Evolutionary conservation across 306 rosid genomes (phyloP), one percentile per base, ranked within the genome.

Genomic region (Trifolium fragiferum): DNA sequence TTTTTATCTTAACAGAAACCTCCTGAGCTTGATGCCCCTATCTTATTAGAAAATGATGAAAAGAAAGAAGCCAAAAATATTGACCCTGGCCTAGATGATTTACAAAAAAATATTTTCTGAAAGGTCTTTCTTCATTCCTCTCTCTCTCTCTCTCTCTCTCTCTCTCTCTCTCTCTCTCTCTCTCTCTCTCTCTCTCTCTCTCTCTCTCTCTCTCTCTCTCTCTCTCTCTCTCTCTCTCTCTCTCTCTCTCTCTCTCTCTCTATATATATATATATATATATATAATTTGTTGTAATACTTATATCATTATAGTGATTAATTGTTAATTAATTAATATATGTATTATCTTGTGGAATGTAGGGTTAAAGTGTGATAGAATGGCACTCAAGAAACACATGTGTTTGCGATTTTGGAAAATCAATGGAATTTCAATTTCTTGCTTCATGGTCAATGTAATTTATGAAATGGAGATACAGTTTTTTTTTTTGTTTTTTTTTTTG

Each of bases 21-120:
- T 83, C 99, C 99, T 19, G 65, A 87, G 85, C 96, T 91, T 32
- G 97, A 87, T 43, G 85, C 82, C 63, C 95, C 95, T 66, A 81
- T 85, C 57, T 82, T 80, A 12, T 78, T 13, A 54, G 72, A 63
- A 66, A 81, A 77, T 61, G 92, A 85, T 66, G 93, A 75, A 11
- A 93, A 81, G 27, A 86, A 84, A 76, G 86, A 75, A 62, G 84
- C 70, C 58, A 80, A 78, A 70, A 66, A 68, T 23, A 75, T 82
- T 12, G 87, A 88, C 79, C 87, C 92, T 16, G 89, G 66, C 16
- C 35, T 86, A 76, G 84, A 86, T 66, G 95, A 92, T 66, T 78
- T 87, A 5, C 88, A 75, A 38, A 83, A 78, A 54, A 86, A 88
- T 78, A 72, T 84, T 70, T 94, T 94, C 84, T 94, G 53, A 86